Evolutionary conservation across 23 red algal genomes (phyloP), one percentile per base, ranked within the genome.

Genomic region (Agarophyton chilense): DNA sequence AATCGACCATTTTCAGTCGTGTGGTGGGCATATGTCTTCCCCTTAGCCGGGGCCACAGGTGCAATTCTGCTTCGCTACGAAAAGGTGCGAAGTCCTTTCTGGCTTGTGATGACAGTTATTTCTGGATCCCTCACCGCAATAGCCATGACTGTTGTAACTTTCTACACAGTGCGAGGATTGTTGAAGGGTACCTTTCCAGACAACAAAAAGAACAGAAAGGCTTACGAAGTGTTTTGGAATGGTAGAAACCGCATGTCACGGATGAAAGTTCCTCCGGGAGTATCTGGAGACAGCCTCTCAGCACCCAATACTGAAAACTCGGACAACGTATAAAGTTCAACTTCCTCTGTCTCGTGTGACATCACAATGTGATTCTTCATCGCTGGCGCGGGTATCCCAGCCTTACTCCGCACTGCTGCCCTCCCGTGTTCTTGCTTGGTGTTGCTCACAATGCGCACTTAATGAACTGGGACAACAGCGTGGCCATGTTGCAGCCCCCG

Each of bases 11-110:
- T 84, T 31, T 84, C 80, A 26, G 45, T 84, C 19, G 57, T 61
- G 4, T 84, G 80, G 80, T 84, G 80, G 61, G 80, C 80, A 13
- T 84, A 84, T 39, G 61, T 84, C 43, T 84, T 84, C 62, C 80
- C 80, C 38, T 42, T 84, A 17, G 38, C 31, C 4, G 80, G 50
- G 14, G 80, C 80, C 13, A 43, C 80, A 7, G 57, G 40, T 4
- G 80, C 46, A 70, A 68, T 61, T 17, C 8, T 84, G 18, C 62
- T 65, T 28, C 55, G 61, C 40, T 84, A 32, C 60, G 58, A 64
- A 32, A 52, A 65, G 31, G 46, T 47, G 46, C 25, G 43, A 5
- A n/a, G n/a, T 10, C 32, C 61, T n/a, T 84, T 84, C 6, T 84
- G 80, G 80, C 34, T 62, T 18, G 80, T 71, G 11, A 46, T 71